Evolutionary conservation across 208 protist genomes (phyloP), one percentile per base, ranked within the genome.

Genomic region (Leishmania turanica): DNA sequence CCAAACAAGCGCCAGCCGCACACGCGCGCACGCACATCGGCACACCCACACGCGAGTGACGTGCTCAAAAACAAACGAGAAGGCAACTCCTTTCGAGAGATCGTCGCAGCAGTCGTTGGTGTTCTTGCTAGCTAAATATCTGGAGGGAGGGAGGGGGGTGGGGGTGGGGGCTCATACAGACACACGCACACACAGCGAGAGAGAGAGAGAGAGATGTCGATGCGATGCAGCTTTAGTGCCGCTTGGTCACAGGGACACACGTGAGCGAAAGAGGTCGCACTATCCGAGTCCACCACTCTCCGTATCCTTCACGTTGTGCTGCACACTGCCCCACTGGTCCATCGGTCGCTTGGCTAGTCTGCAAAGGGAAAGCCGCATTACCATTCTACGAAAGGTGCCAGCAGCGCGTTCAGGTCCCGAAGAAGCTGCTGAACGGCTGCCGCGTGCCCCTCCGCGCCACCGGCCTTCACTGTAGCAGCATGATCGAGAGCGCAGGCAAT

Each of bases 381-480:
- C 82, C 82, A 85, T 17, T 72, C 77, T 5, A 31, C 56, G 65
- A 82, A 81, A n/a, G 82, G 77, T 37, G 37, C 49, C 64, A 85
- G 73, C 6, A 70, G 8, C 21, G 45, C 24, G 5, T 27, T 34
- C 13, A 82, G 40, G 27, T 60, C 62, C 7, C 51, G 37, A 64
- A 81, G 62, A 34, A 51, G 73, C 49, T 53, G 47, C 62, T 56
- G 51, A 17, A 53, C 13, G 15, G 68, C 60, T 77, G 34, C 24
- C 9, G 77, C 49, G 58, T 68, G 42, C 11, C 66, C 77, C 24
- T 64, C 82, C n/a, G 65, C 77, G 34, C 40, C 75, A 11, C 74
- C 51, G 0, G 58, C 37, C 13, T 42, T 69, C 11, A 66, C 24
- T 24, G 47, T 47, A 15, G 58, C 45, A 1, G 45, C 77, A 60